Conservation (phyloP, 805 yeast species). For the Naumovozyma castellii region DNA sequence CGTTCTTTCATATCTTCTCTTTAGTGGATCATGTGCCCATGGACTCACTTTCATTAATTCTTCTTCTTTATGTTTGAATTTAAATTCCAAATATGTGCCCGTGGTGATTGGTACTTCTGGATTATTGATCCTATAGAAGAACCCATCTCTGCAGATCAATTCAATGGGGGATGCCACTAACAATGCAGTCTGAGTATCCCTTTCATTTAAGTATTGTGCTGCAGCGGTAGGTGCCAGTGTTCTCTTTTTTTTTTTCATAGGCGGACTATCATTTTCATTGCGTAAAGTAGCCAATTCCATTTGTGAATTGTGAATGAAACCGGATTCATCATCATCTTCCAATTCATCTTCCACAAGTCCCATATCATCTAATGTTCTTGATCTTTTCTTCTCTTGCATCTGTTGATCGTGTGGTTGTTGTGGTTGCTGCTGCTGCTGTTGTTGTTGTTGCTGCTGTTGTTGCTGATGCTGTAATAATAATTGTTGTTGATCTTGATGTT, state of each 20-base stretch:
- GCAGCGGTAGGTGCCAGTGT: background rate
- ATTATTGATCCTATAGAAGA: slow-evolving; percentile 22
- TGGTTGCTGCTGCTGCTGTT: background rate
- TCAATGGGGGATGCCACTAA: slow-evolving; percentile 25
- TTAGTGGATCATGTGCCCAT: background rate
- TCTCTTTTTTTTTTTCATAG: background rate
- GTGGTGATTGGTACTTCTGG: slow-evolving; percentile 25
- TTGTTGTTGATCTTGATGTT: background rate
- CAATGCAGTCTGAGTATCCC: slow-evolving; percentile 10
- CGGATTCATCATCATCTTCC: background rate
- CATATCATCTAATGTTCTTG: background rate
- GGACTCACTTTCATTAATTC: slow-evolving; percentile 15
- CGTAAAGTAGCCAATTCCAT: background rate
- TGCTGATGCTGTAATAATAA: background rate
- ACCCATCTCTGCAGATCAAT: slow-evolving; percentile 25
- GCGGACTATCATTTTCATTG: background rate
- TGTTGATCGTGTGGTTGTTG: background rate
- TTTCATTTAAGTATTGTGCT: background rate
- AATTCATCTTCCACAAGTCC: background rate
- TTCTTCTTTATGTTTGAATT: slow-evolving; percentile 25
- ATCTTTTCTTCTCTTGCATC: background rate
- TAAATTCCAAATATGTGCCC: slow-evolving; percentile 25
- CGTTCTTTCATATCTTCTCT: background rate
- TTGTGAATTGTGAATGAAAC: background rate
- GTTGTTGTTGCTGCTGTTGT: background rate